These are phyloP conservation scores for Phytopythium ostracodes DNA, from an alignment of 352 stramenopile genomes.

Conservation along the genomic window DNA sequence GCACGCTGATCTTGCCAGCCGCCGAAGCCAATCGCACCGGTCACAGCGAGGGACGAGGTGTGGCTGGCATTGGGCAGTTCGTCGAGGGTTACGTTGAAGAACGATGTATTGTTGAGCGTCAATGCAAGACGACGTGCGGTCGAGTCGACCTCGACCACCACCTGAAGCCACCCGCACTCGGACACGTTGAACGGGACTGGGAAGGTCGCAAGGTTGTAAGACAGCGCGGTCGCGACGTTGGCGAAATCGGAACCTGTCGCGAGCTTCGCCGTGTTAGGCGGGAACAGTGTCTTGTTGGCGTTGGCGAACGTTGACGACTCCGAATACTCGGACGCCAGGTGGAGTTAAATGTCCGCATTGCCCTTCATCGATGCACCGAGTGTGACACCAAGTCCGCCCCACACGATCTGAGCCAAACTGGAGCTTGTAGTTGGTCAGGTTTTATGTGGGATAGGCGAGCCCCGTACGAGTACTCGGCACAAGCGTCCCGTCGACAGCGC, in stretches of 20 bases:
- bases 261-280: slow-evolving; percentile 20
- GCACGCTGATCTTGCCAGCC: slow-evolving; percentile 19
- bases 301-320: slow-evolving; percentile 18
- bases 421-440: slow-evolving; percentile 24
- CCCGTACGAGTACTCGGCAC: slow-evolving; percentile 20
- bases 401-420: slow-evolving; percentile 7
- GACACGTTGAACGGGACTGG: slow-evolving; percentile 65
- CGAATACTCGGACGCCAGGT: slow-evolving; percentile 25
- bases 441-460: slow-evolving; percentile 23
- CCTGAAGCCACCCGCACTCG: slow-evolving; percentile 52
- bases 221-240: slow-evolving; percentile 22
- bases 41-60: neutral
- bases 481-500: slow-evolving; percentile 22
- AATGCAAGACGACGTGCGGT: slow-evolving; percentile 25
- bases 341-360: slow-evolving; percentile 21
- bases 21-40: slow-evolving; percentile 17
- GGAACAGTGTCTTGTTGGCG: slow-evolving; percentile 25
- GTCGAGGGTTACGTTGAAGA: slow-evolving; percentile 23
- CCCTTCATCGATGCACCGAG: slow-evolving; percentile 17
- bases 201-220: slow-evolving; percentile 22
- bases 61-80: slow-evolving; percentile 7
- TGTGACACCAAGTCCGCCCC: neutral
- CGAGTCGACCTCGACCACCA: slow-evolving; percentile 68
- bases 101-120: slow-evolving; percentile 14
- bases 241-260: slow-evolving; percentile 22